Evolutionary conservation across 768 basidiomycete species (phyloP), one percentile per base, ranked within the genome.

Genomic region (Suillus discolor): DNA sequence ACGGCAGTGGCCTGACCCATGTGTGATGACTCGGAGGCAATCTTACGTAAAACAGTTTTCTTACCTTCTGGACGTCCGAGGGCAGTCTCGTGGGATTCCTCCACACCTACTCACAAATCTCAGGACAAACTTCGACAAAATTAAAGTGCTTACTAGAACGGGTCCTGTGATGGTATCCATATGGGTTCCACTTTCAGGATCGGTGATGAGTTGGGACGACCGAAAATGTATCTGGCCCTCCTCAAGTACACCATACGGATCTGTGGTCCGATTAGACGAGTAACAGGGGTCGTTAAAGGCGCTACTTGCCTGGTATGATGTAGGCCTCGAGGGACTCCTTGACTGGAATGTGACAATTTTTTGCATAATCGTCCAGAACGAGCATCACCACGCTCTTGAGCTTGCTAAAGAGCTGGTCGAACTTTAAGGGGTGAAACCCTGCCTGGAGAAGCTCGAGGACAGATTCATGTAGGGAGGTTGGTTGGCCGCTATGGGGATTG

Each of bases 71-170:
- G 20, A 93, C 79, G 72, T 93, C 91, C 3, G 89, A 91, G 0
- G 87, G 83, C 1, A 92, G 74, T 20, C 87, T 85, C n/a, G 89
- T 83, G 0, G 92, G 92, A 73, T 91, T 91, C 67, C 90, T 87
- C 54, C 76, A 77, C 8, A 81, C 69, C 80, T 80, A 31, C 18
- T 63, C 39, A 41, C 23, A 25, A 41, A 20, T 0, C 3, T 62
- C 28, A 65, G 57, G 64, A 18, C 16, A 36, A 4, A 36, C 31
- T 47, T 23, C 39, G 4, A 42, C 28, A 20, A 63, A 12, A 5
- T 20, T 9, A 38, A n/a, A 45, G 16, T 60, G 42, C 86, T 23
- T 76, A 92, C 91, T 61, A 93, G 73, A 3, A 92, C 85, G 25
- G 82, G 78, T 1, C 92, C 91, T 28, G 77, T 79, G 2, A 92